Evolutionary conservation across 306 rosid genomes (phyloP).

Genomic region (Arachis hypogaea): DNA sequence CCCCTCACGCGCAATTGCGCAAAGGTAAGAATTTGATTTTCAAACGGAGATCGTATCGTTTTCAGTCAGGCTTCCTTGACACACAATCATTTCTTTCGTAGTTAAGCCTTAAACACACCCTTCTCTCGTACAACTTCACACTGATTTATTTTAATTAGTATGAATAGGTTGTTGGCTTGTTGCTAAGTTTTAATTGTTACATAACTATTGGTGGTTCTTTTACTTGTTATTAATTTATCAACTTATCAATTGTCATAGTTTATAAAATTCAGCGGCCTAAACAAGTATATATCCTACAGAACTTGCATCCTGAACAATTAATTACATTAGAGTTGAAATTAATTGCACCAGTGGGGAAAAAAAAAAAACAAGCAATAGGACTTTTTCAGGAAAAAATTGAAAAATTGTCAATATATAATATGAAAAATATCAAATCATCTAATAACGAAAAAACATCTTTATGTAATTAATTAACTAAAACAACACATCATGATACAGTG

Average conservation of each 20-base stretch:
- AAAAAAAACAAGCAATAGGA: not conserved
- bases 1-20: not conserved
- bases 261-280: not conserved
- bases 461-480: too few species aligned
- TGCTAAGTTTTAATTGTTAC: not conserved
- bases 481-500: too few species aligned
- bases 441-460: too few species aligned
- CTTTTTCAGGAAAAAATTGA: too few species aligned
- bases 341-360: not conserved
- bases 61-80: not conserved
- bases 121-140: not conserved
- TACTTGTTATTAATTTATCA: not conserved
- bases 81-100: too few species aligned
- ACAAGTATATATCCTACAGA: not conserved
- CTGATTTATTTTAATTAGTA: not conserved
- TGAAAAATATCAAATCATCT: too few species aligned
- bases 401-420: too few species aligned
- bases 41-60: too few species aligned
- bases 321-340: not conserved
- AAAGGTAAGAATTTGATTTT: too few species aligned
- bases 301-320: not conserved
- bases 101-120: not conserved
- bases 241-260: not conserved
- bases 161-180: not conserved
- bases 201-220: not conserved